Conservation (phyloP, 106 monocot species). For the Platanthera zijinensis region DNA sequence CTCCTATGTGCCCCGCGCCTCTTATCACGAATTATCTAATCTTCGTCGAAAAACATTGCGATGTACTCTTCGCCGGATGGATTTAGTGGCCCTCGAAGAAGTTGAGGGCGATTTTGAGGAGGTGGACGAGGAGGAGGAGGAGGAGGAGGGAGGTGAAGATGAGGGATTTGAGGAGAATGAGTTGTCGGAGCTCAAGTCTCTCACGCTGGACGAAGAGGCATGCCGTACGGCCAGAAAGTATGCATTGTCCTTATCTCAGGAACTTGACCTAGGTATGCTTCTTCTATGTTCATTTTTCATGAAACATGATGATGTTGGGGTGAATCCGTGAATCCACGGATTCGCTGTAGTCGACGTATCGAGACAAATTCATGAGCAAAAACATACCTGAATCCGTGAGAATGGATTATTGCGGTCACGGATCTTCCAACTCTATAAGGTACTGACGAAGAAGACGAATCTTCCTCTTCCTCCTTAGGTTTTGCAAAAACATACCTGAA, state of each 20-base stretch:
- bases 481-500: no score
- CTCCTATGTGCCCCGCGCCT: neutral
- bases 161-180: slow-evolving; percentile 8
- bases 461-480: no score
- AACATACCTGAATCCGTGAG: no score
- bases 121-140: neutral
- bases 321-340: no score
- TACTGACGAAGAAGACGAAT: no score
- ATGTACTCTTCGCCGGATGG: neutral
- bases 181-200: slow-evolving; percentile 19
- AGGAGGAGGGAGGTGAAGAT: slow-evolving; percentile 5
- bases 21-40: neutral
- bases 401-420: no score
- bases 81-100: neutral
- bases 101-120: slow-evolving; percentile 4
- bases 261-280: slow-evolving; percentile 33
- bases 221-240: slow-evolving; percentile 42
- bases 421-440: no score
- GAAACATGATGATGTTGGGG: neutral
- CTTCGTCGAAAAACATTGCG: neutral
- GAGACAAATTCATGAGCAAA: no score
- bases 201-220: slow-evolving; percentile 65
- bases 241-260: slow-evolving; percentile 38
- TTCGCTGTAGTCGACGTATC: no score
- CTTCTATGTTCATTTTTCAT: neutral